Evolutionary conservation across 345 rosid species (phyloP), one percentile per base, ranked within the genome.

Genomic region (Aquilaria yunnanensis): DNA sequence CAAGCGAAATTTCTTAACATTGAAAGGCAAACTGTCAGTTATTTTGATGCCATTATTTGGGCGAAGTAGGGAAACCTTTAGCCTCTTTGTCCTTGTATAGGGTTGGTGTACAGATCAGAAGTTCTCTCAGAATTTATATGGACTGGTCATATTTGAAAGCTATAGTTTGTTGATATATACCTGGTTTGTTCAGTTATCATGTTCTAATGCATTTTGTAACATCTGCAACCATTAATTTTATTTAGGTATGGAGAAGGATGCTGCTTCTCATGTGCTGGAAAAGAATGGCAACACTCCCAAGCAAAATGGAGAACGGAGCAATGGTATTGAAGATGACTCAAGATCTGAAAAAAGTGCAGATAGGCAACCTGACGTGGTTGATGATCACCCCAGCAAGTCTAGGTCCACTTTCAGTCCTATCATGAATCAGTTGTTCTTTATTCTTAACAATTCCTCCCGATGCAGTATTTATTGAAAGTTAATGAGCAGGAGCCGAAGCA

Each of bases 401-500:
- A 90, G 99, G 97, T 90, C 70, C 56, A 70, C 65, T 73, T 73
- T 73, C 82, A 43, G 60, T 70, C 73, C 71, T 79, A 76, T 70
- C 69, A 66, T 69, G 54, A 70, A 75, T 72, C 69, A 65, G 68
- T 72, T 80, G 67, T 64, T 72, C 75, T 66, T 69, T 81, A 60
- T 77, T 67, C 68, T 67, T 76, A 67, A 62, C 50, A 52, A 73
- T 78, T 73, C 79, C 73, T 72, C 75, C 69, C 68, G 59, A 63
- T 74, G 71, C 32, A 63, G 74, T 80, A 62, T 79, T 83, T 71
- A 83, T 65, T 78, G 65, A 67, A 76, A 78, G 80, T 74, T 86
- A 74, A 74, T 82, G 78, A 71, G 83, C 91, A 92, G 98, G 88
- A 92, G 97, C 75, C 78, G 91, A 72, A 94, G 96, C 80, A 68